Base-by-base conservation (phyloP, 306 rosid species). In the Abrus precatorius region DNA sequence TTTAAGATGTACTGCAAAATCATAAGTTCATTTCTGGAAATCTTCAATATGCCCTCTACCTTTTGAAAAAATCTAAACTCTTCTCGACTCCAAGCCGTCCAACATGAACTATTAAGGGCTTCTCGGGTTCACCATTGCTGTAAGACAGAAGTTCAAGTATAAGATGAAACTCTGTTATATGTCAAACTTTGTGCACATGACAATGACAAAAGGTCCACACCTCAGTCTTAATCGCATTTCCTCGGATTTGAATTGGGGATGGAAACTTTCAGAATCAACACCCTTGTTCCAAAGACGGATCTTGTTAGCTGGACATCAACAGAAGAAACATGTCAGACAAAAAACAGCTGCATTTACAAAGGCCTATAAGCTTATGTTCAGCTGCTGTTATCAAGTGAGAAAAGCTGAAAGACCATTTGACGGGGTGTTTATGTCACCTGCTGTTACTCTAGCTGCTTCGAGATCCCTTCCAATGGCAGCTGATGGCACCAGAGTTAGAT, bases 201-300 rank as follows among this genome's bases (percentile, higher is more conserved):
- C 75, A 79, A 34, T 14, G 53, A 14, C 10, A 57, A 62, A 65
- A 34, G 65, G 43, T 30, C 69, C 78, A 0, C 38, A 93, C 99
- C 93, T 92, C 50, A 96, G 76, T 84, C 91, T 90, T 34, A 85
- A 10, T 67, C 99, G 88, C 99, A 96, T 96, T 88, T 90, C 97
- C 38, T 89, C 87, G 20, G 92, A 93, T 43, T 91, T 88, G 77
- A 74, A 93, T 80, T 70, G 85, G 5, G 99, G 98, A 80, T 96
- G 88, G 88, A 96, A 96, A 86, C 98, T 93, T 47, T 84, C 93
- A 59, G 94, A 96, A 84, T 96, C 99, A 7, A 96, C 99, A 85
- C 99, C 99, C 85, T 96, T 96, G 70, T 92, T 96, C 99, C 98
- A 96, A 69, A 93, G 94, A 55, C 97, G 94, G 49, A 96, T 96